Evolutionary conservation across 139 green algal genomes (phyloP).

Genomic region (Deuterostichococcus epilithicus): DNA sequence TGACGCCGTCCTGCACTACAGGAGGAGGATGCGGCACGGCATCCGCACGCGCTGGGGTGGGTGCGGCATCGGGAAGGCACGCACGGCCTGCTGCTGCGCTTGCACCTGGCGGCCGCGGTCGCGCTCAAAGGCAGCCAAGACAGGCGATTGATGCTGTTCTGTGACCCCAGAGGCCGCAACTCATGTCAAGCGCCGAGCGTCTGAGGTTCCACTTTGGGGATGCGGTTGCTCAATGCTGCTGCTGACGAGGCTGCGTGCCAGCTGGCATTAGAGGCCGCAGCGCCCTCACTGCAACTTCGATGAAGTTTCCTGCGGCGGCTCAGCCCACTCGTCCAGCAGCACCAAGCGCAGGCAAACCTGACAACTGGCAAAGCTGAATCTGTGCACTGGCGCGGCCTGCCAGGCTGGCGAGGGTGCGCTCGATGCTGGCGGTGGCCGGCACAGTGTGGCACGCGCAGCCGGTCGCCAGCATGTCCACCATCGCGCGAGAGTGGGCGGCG

Average conservation of each 20-base stretch:
- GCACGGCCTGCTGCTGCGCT: not conserved
- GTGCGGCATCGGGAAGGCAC: not conserved
- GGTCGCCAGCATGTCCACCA: slow-evolving; percentile 81
- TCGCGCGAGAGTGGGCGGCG: slow-evolving; percentile 84
- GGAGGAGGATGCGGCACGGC: not conserved
- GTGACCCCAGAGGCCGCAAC: no score
- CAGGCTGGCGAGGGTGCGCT: slow-evolving; percentile 50
- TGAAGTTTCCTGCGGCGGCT: not conserved
- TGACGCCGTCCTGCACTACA: not conserved
- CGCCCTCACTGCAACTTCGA: not conserved
- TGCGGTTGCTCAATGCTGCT: not conserved
- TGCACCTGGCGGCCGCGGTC: not conserved
- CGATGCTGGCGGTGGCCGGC: slow-evolving; percentile 18
- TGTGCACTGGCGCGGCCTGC: not conserved
- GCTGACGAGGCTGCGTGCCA: not conserved
- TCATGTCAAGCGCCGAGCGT: no score
- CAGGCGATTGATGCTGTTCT: not conserved
- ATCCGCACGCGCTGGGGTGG: not conserved
- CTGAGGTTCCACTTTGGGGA: not conserved
- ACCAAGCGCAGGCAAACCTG: not conserved
- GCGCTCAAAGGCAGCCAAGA: not conserved
- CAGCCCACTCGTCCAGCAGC: not conserved
- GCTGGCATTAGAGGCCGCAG: not conserved
- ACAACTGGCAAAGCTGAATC: not conserved
- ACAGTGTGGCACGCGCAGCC: slow-evolving; percentile 71